Evolutionary conservation across 345 rosid genomes (phyloP).

Genomic region (Sonneratia caseolaris): DNA sequence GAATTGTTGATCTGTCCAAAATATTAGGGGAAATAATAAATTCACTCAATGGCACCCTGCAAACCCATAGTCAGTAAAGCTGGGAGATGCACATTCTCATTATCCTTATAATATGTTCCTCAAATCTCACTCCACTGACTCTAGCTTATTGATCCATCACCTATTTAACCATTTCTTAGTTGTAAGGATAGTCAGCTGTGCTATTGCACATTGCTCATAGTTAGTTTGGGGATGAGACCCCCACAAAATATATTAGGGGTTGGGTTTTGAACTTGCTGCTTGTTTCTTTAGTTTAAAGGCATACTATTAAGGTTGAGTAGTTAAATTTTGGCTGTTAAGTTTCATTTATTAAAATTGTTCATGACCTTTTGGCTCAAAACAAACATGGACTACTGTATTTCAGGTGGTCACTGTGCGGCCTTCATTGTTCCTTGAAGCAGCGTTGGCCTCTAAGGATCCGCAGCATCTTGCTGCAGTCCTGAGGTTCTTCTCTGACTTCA

Average conservation of each 20-base stretch:
- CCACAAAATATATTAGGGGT: neutral
- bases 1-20: neutral
- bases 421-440: conserved; percentile 71
- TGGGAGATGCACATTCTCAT: neutral
- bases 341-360: neutral
- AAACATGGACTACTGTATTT: conserved; percentile 4
- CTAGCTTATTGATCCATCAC: neutral
- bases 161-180: neutral
- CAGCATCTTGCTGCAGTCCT: conserved; percentile 83
- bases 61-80: neutral
- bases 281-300: neutral
- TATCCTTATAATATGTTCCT: neutral
- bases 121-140: neutral
- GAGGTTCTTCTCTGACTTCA: conserved; percentile 75
- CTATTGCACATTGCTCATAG: neutral
- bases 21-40: neutral
- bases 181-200: neutral
- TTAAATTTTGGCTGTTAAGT: neutral
- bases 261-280: neutral
- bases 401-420: conserved; percentile 73
- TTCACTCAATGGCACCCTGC: neutral
- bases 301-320: neutral
- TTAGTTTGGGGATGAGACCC: neutral
- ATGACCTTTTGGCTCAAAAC: neutral
- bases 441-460: conserved; percentile 58